Evolutionary conservation across 202 grass and related monocot genomes (phyloP).

Genomic region (Schoenoplectus triqueter): DNA sequence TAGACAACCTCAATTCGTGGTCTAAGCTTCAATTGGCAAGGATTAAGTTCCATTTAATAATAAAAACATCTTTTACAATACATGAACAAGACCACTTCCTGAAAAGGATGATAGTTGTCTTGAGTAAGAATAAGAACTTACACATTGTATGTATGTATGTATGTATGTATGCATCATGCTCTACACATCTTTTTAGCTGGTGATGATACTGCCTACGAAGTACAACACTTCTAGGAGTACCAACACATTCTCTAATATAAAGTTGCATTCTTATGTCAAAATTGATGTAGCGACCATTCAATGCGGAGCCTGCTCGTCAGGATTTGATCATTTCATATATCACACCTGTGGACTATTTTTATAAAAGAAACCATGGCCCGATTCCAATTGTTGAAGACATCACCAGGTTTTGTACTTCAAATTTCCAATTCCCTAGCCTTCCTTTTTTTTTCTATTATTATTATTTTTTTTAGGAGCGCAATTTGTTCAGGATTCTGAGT

Average conservation of each 20-base stretch:
- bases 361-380: slow-evolving; percentile 98
- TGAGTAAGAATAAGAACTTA: neutral
- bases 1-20: too few species aligned
- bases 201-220: neutral
- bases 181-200: neutral
- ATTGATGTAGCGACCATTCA: slow-evolving; percentile 84
- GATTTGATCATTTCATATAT: slow-evolving; percentile 72
- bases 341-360: slow-evolving; percentile 91
- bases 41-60: too few species aligned
- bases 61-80: too few species aligned
- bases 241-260: neutral
- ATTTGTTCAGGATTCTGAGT: neutral
- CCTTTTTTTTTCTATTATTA: slow-evolving; percentile 13
- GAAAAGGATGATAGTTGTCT: neutral
- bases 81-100: neutral
- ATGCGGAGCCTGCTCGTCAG: slow-evolving; percentile 72
- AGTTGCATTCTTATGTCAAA: neutral
- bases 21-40: too few species aligned
- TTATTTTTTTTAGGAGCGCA: neutral
- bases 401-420: slow-evolving; percentile 48
- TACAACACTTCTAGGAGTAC: neutral
- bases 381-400: slow-evolving; percentile 87
- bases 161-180: neutral
- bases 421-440: neutral
- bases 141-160: neutral